Conservation (phyloP, 176 grass and related monocot species). For the Oryza punctata region DNA sequence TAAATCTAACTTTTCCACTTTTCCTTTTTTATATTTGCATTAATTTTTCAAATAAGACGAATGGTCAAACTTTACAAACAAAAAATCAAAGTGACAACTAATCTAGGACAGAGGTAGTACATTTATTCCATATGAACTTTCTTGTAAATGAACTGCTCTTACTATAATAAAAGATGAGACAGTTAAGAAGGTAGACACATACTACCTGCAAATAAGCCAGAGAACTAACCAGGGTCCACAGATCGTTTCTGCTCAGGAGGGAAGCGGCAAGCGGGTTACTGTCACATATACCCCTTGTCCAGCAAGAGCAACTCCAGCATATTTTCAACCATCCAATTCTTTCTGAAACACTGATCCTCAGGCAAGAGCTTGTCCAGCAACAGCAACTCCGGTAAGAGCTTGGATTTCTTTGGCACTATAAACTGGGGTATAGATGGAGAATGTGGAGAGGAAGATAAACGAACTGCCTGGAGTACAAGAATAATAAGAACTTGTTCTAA, state of each 20-base stretch:
- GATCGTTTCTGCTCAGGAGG: conserved; percentile 90
- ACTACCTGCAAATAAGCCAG: conserved; percentile 94
- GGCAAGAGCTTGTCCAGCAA: conserved; percentile 42
- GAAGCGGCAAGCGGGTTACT: conserved; percentile 63
- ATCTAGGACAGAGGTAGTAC: no score
- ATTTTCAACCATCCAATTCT: conserved; percentile 89
- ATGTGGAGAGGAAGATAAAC: conserved; percentile 94
- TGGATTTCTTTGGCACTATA: conserved; percentile 89
- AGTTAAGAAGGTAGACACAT: conserved; percentile 11
- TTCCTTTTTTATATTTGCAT: no score
- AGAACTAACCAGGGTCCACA: conserved; percentile 89
- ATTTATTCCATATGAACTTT: neutral
- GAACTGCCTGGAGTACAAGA: conserved; percentile 66
- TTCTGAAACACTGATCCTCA: conserved; percentile 74
- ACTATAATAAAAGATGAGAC: conserved; percentile 30
- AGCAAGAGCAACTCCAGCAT: conserved; percentile 86
- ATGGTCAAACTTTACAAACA: no score
- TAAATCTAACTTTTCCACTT: no score
- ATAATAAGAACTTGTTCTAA: neutral
- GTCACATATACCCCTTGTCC: conserved; percentile 93
- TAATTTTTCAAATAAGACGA: no score
- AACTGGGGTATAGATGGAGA: conserved; percentile 64
- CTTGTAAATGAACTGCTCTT: conserved; percentile 19
- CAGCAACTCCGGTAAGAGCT: conserved; percentile 51
- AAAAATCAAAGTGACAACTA: no score